Evolutionary conservation across 1,284 basidiomycete genomes (phyloP).

Genomic region (Thelephora terrestris): DNA sequence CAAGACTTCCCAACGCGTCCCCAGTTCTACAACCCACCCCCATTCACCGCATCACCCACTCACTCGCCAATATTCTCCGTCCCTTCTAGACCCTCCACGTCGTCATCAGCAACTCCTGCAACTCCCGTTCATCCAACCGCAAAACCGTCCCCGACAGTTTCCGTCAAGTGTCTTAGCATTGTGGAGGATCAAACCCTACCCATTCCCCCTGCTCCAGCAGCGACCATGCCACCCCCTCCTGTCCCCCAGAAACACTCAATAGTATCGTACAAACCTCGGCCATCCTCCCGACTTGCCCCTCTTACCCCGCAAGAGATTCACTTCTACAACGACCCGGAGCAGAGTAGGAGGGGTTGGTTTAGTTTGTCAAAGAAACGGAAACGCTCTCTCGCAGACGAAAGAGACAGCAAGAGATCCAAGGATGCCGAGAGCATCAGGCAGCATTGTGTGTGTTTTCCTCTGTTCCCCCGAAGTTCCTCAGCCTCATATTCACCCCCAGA

Average conservation of each 20-base stretch:
- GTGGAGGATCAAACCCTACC: constrained; percentile 4
- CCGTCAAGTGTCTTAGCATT: background rate
- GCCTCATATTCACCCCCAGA: constrained; percentile 36
- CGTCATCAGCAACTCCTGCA: constrained; percentile 8
- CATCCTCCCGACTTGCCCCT: constrained; percentile 52
- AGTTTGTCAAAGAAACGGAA: constrained; percentile 49
- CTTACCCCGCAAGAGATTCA: constrained; percentile 54
- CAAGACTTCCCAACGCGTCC: background rate
- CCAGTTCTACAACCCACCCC: background rate
- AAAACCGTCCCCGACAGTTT: constrained; percentile 4
- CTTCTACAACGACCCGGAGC: constrained; percentile 43
- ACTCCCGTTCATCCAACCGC: constrained; percentile 6
- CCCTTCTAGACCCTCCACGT: constrained; percentile 16
- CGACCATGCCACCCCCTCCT: constrained; percentile 3
- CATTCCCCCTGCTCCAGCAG: constrained; percentile 8
- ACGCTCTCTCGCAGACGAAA: constrained; percentile 32
- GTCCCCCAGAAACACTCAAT: constrained; percentile 11
- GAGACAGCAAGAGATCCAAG: constrained; percentile 41
- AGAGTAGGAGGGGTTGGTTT: constrained; percentile 29
- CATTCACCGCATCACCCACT: constrained; percentile 1
- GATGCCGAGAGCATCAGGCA: constrained; percentile 61
- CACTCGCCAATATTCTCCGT: constrained; percentile 13
- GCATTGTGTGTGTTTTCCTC: constrained; percentile 26
- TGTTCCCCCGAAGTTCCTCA: constrained; percentile 1
- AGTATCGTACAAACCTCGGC: constrained; percentile 55